These are phyloP conservation scores for Dillenia suffruticosa DNA, from an alignment of 164 flowering plant species.

Conservation along the genomic window DNA sequence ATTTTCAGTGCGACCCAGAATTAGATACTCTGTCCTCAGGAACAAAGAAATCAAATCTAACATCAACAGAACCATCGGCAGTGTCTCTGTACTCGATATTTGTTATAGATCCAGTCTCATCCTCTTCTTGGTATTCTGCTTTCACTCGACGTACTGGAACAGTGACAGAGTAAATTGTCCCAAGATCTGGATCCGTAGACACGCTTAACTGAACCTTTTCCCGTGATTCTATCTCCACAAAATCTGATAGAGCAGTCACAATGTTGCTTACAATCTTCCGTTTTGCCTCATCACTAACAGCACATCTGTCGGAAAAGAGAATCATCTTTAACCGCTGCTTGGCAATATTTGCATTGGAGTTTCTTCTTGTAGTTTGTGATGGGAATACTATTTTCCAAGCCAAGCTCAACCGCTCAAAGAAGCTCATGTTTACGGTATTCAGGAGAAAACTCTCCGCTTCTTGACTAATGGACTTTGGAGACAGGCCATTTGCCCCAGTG, in stretches of 20 bases:
- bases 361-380: constrained; percentile 39
- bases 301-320: constrained; percentile 95
- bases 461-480: constrained; percentile 38
- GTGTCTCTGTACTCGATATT: constrained; percentile 75
- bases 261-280: constrained; percentile 76
- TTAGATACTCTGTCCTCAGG: constrained; percentile 20
- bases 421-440: constrained; percentile 70
- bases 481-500: constrained; percentile 27
- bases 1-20: neutral
- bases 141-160: constrained; percentile 92
- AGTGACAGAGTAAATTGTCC: constrained; percentile 90
- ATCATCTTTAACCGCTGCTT: constrained; percentile 96
- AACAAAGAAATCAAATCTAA: constrained; percentile 79
- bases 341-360: constrained; percentile 87
- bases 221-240: constrained; percentile 92
- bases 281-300: constrained; percentile 93
- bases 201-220: constrained; percentile 92
- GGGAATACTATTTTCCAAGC: constrained; percentile 97
- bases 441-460: constrained; percentile 70
- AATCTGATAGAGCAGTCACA: constrained; percentile 79
- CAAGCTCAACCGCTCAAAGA: constrained; percentile 77
- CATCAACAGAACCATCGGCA: constrained; percentile 88
- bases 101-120: constrained; percentile 56
- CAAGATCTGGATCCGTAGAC: constrained; percentile 77
- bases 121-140: constrained; percentile 64